These are phyloP conservation scores for Ceratocystiopsis sp. DNA, from an alignment of 2,329 filamentous ascomycete species.

Conservation along the genomic window DNA sequence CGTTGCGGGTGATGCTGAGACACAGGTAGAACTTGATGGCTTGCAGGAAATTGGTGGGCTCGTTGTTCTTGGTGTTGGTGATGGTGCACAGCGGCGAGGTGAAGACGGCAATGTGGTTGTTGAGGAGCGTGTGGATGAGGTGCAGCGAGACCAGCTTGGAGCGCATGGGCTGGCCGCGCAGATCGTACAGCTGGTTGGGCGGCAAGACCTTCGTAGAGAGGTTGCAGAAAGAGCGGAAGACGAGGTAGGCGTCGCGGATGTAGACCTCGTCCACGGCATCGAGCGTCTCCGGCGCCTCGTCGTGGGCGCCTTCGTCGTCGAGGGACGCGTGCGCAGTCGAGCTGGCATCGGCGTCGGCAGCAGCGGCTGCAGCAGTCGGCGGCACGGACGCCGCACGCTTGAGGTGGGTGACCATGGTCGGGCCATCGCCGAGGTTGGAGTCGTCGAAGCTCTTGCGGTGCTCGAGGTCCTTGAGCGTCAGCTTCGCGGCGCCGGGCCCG, in stretches of 20 bases:
- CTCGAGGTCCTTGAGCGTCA: conserved; percentile 50
- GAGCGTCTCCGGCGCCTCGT: conserved; percentile 41
- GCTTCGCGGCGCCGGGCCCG: conserved; percentile 24
- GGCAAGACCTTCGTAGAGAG: conserved; percentile 82
- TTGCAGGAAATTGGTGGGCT: conserved; percentile 79
- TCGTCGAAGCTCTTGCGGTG: conserved; percentile 53
- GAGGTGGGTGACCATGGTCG: conserved; percentile 48
- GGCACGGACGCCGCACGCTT: conserved; percentile 22
- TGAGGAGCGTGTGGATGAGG: conserved; percentile 84
- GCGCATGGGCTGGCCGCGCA: conserved; percentile 90
- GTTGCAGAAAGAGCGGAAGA: conserved; percentile 96
- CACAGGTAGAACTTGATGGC: conserved; percentile 95
- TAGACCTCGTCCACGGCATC: conserved; percentile 85
- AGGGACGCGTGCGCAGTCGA: conserved; percentile 37
- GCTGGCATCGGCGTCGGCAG: conserved; percentile 15
- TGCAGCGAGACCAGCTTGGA: conserved; percentile 92
- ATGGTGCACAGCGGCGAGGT: conserved; percentile 85
- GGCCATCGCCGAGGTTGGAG: conserved; percentile 47
- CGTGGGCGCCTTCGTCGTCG: conserved; percentile 27
- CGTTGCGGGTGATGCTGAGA: conserved; percentile 85
- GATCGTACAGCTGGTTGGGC: conserved; percentile 79
- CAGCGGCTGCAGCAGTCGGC: background rate
- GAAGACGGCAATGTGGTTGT: conserved; percentile 85
- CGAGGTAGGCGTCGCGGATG: conserved; percentile 89
- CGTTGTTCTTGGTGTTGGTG: conserved; percentile 73